Evolutionary conservation across 495 filamentous ascomycete genomes (phyloP), one percentile per base, ranked within the genome.

Genomic region (Penicillium antarcticum): DNA sequence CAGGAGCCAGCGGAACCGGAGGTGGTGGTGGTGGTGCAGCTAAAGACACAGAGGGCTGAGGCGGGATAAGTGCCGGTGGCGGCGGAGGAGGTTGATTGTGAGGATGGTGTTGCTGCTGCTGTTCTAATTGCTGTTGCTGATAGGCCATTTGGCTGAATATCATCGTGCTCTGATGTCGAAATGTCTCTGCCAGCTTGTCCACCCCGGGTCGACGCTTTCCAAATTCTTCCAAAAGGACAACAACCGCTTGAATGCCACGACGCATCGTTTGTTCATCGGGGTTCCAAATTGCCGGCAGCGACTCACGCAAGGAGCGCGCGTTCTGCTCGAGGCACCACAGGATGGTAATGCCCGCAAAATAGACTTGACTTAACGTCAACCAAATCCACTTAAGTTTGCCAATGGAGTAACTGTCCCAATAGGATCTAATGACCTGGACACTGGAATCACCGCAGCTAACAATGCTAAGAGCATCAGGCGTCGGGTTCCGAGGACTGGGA

Each of bases 381-480:
- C 77, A 80, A 17, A 78, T 77, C 67, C 78, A 80, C 50, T 80
- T 80, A 11, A 80, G 64, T 46, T 76, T 79, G 32, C 72, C 74
- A 24, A 73, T 66, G 8, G 70, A 71, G 41, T 77, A 78, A 35
- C 69, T 73, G 41, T 77, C 70, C 61, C 74, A 73, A 51, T 80
- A 80, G 5, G 76, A 72, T 12, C 72, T 68, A 17, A 80, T 76
- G 12, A 80, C 73, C 33, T 72, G 69, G 23, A 75, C 68, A 35
- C 75, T 78, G 36, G 74, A 72, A 43, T 80, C 74, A 11, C 74
- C 76, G 47, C 78, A 80, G 37, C 67, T 71, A 46, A 76, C 61
- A 32, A 79, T 75, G 35, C 71, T 75, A 14, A 59, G 64, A 3
- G 60, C 53, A 24, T 72, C 70, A 0, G 77, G 75, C 5, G 66